These are phyloP conservation scores for Ceratocystis alfenasii DNA, from an alignment of 2,329 filamentous ascomycete genomes.

Conservation along the genomic window DNA sequence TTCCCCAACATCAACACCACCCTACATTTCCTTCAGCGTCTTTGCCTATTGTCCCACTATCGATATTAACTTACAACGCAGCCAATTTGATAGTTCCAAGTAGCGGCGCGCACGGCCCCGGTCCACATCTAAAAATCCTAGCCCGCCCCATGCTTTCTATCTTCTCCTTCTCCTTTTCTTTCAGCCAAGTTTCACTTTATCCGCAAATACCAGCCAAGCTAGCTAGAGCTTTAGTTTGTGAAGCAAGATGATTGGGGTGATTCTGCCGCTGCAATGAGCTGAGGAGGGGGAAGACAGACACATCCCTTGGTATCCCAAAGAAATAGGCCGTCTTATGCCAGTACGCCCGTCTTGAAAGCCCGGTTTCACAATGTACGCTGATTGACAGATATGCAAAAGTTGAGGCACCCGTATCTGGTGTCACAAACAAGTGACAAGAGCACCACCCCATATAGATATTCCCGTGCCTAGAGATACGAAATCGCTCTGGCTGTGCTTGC, in stretches of 20 bases:
- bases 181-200: conserved; percentile 7
- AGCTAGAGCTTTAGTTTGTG: neutral
- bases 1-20: neutral
- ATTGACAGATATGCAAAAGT: neutral
- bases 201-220: neutral
- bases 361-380: neutral
- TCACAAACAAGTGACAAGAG: neutral
- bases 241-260: neutral
- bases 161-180: neutral
- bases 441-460: neutral
- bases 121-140: neutral
- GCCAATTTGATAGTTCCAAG: conserved; percentile 7
- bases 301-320: neutral
- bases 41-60: neutral
- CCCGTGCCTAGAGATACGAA: neutral
- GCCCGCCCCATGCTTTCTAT: neutral
- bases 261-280: neutral
- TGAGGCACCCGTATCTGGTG: neutral
- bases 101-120: conserved; percentile 7
- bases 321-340: neutral
- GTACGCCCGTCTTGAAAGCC: neutral
- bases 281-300: neutral
- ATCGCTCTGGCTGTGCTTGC: neutral
- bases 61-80: neutral
- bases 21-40: neutral